These are phyloP conservation scores for Colletotrichum ledebouriae DNA, from an alignment of 2,329 filamentous ascomycete species.

Conservation along the genomic window DNA sequence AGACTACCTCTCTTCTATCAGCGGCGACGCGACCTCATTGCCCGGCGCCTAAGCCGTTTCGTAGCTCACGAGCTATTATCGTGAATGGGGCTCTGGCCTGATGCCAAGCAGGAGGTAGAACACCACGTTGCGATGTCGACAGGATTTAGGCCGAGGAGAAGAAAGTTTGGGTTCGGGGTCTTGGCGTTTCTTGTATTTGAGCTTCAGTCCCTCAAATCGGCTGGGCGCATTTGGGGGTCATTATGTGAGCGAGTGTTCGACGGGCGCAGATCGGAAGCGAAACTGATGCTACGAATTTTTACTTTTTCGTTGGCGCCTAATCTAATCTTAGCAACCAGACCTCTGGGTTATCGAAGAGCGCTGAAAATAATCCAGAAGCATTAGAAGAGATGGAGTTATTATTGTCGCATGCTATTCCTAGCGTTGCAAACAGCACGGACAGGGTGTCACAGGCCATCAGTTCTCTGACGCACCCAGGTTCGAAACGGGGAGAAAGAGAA, in stretches of 20 bases:
- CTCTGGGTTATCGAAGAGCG: constrained; percentile 16
- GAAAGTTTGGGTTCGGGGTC: constrained; percentile 14
- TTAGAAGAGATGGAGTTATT: constrained; percentile 18
- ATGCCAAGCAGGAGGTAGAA: constrained; percentile 31
- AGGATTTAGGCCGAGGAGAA: constrained; percentile 9
- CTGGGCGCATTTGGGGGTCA: constrained; percentile 4
- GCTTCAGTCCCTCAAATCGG: constrained; percentile 16
- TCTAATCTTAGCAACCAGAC: constrained; percentile 13
- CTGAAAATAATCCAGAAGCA: constrained; percentile 22
- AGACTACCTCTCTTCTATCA: not conserved
- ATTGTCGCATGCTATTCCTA: constrained; percentile 37
- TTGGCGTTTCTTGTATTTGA: constrained; percentile 40
- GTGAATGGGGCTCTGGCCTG: constrained; percentile 4
- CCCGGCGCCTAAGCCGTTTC: constrained; percentile 1
- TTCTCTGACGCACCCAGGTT: constrained; percentile 15
- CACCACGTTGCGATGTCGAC: constrained; percentile 5
- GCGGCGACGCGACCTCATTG: constrained; percentile 12
- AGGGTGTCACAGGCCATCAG: constrained; percentile 32
- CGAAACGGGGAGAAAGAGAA: constrained; percentile 4
- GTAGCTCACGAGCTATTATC: constrained; percentile 13
- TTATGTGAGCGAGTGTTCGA: not conserved
- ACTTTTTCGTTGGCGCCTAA: constrained; percentile 19
- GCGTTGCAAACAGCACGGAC: constrained; percentile 29
- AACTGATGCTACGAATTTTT: constrained; percentile 1
- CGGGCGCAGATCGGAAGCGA: not conserved